These are phyloP conservation scores for Angomonas ambiguus DNA, from an alignment of 208 protist genomes.

Conservation along the genomic window DNA sequence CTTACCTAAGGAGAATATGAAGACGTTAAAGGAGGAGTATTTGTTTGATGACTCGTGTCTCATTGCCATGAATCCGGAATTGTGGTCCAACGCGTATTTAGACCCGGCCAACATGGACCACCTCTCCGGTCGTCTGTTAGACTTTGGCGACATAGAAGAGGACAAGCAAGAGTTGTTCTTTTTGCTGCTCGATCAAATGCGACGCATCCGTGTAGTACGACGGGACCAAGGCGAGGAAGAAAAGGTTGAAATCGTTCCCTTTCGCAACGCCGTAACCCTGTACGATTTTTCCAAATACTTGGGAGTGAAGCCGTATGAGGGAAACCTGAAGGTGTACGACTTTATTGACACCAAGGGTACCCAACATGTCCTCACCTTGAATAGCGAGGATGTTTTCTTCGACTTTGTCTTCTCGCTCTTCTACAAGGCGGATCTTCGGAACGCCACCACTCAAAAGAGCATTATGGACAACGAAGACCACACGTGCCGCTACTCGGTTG, in stretches of 20 bases:
- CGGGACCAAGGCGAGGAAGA: conserved; percentile 40
- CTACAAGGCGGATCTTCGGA: conserved; percentile 60
- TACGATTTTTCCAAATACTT: conserved; percentile 73
- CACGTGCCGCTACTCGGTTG: conserved; percentile 78
- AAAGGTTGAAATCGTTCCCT: conserved; percentile 45
- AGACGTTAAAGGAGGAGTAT: conserved; percentile 74
- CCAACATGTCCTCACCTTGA: conserved; percentile 51
- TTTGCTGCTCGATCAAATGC: conserved; percentile 71
- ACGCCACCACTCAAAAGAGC: conserved; percentile 47
- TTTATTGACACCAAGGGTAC: conserved; percentile 59
- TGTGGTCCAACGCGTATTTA: conserved; percentile 69
- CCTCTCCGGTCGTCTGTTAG: conserved; percentile 82
- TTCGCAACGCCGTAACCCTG: conserved; percentile 57
- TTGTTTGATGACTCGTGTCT: conserved; percentile 69
- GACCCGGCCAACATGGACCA: conserved; percentile 83
- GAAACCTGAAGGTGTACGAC: conserved; percentile 85
- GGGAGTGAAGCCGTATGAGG: conserved; percentile 57
- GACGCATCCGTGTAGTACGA: conserved; percentile 67
- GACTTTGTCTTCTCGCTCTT: conserved; percentile 75
- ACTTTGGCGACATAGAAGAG: conserved; percentile 66
- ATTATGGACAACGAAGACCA: conserved; percentile 66
- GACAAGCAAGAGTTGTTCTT: conserved; percentile 48
- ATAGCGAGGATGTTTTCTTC: conserved; percentile 77
- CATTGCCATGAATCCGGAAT: conserved; percentile 73
- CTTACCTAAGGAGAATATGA: conserved; percentile 25